phyloP scores from a whole-genome alignment of 768 basidiomycete genomes.

The Suillus spraguei region DNA sequence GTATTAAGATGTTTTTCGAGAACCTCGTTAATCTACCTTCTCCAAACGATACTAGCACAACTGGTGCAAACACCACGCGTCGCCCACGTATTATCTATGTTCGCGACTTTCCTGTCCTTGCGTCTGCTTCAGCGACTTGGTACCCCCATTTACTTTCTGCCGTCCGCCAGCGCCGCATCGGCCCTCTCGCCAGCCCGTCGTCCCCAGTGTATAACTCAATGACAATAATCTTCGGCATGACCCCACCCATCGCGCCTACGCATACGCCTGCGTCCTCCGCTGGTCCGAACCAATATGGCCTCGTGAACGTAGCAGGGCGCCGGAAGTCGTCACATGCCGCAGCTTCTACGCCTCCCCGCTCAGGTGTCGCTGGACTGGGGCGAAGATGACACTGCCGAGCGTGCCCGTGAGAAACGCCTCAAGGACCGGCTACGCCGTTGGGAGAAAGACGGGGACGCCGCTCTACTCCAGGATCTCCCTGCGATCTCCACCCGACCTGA shows the following conservation, averaged over 20 bases:
- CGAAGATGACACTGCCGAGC: slow-evolving; percentile 67
- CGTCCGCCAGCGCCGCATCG: slow-evolving; percentile 74
- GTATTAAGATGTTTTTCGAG: slow-evolving; percentile 74
- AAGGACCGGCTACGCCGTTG: slow-evolving; percentile 72
- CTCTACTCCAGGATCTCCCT: slow-evolving; percentile 66
- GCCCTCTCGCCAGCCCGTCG: slow-evolving; percentile 58
- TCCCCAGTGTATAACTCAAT: slow-evolving; percentile 71
- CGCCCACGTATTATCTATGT: slow-evolving; percentile 81
- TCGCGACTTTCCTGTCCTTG: slow-evolving; percentile 78
- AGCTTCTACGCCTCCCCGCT: slow-evolving; percentile 34
- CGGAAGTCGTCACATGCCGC: slow-evolving; percentile 39
- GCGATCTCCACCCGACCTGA: slow-evolving; percentile 46
- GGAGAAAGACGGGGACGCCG: slow-evolving; percentile 61
- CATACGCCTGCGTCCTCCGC: slow-evolving; percentile 17
- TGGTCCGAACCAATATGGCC: slow-evolving; percentile 30
- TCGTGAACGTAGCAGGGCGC: slow-evolving; percentile 50
- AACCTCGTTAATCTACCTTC: slow-evolving; percentile 68
- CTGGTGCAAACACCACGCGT: slow-evolving; percentile 25
- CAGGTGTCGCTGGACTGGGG: slow-evolving; percentile 56
- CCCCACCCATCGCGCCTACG: slow-evolving; percentile 60
- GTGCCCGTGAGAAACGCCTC: slow-evolving; percentile 71
- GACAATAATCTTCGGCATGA: slow-evolving; percentile 86
- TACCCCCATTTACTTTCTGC: slow-evolving; percentile 79
- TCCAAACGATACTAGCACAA: slow-evolving; percentile 27
- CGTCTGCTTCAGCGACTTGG: slow-evolving; percentile 73